phyloP scores from a whole-genome alignment of 2,329 filamentous ascomycete genomes.

The Ophiocordyceps polyrhachis-furcata region DNA sequence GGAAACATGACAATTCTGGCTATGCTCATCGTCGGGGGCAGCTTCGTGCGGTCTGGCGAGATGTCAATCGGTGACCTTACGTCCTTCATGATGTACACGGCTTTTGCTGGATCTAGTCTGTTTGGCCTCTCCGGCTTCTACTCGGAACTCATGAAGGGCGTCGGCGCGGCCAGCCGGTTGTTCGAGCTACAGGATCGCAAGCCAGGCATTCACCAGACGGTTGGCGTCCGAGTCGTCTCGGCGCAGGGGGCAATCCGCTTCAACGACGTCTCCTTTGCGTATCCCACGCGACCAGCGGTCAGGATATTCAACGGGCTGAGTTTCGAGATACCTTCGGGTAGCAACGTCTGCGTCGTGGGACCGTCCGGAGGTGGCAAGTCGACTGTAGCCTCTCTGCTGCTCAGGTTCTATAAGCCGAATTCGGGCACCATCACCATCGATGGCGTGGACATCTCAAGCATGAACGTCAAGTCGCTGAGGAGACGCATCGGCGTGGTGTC shows the following conservation, averaged over 20 bases:
- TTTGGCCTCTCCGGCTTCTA: slow-evolving; percentile 94
- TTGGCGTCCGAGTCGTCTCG: slow-evolving; percentile 59
- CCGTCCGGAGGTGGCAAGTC: slow-evolving; percentile 93
- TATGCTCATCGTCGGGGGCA: slow-evolving; percentile 76
- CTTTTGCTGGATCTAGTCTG: slow-evolving; percentile 66
- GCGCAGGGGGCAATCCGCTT: slow-evolving; percentile 83
- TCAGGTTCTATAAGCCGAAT: slow-evolving; percentile 80
- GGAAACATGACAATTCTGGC: slow-evolving; percentile 93
- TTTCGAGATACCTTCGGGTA: slow-evolving; percentile 84
- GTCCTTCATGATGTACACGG: slow-evolving; percentile 97
- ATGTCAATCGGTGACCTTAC: slow-evolving; percentile 87
- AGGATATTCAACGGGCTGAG: slow-evolving; percentile 74
- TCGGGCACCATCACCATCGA: slow-evolving; percentile 64
- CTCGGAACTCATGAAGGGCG: slow-evolving; percentile 97
- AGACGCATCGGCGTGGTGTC: slow-evolving; percentile 88
- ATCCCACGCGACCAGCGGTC: slow-evolving; percentile 84
- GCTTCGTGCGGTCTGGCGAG: slow-evolving; percentile 68
- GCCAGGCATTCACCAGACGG: slow-evolving; percentile 72
- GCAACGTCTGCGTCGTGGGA: slow-evolving; percentile 90
- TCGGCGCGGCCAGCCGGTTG: slow-evolving; percentile 84
- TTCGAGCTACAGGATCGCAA: slow-evolving; percentile 90
- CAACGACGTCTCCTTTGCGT: slow-evolving; percentile 69
- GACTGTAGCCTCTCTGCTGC: slow-evolving; percentile 76
- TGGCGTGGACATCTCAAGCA: slow-evolving; percentile 59
- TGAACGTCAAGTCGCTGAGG: slow-evolving; percentile 88